Conservation (phyloP, 352 stramenopile species). For the Phytopythium aichiense region DNA sequence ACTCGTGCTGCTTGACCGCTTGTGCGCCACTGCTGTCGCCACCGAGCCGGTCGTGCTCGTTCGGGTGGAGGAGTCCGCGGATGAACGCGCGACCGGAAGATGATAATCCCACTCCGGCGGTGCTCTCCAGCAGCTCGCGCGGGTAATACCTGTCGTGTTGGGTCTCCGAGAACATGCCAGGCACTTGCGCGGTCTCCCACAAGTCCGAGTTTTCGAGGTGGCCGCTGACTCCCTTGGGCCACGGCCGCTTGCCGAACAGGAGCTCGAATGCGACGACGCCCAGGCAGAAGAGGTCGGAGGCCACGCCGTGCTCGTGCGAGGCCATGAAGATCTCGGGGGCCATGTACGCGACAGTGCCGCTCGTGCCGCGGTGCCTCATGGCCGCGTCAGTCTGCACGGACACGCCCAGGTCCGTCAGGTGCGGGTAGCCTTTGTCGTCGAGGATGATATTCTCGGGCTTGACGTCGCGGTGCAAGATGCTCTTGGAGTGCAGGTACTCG, state of each 20-base stretch:
- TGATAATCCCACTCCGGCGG: constrained; percentile 19
- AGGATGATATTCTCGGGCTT: constrained; percentile 87
- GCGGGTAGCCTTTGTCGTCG: constrained; percentile 68
- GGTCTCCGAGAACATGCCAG: constrained; percentile 16
- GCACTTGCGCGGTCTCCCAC: constrained; percentile 2
- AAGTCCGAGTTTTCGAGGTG: constrained; percentile 25
- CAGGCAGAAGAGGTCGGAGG: constrained; percentile 63
- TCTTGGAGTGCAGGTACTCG: constrained; percentile 57
- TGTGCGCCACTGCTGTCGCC: constrained; percentile 13
- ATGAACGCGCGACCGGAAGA: constrained; percentile 37
- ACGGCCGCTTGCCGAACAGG: constrained; percentile 41
- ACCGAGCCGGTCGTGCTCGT: constrained; percentile 40
- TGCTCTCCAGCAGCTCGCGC: constrained; percentile 32
- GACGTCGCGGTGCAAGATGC: constrained; percentile 77
- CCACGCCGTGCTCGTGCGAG: constrained; percentile 45
- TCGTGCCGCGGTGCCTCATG: constrained; percentile 46
- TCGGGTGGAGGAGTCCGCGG: constrained; percentile 42
- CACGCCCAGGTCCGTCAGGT: constrained; percentile 71
- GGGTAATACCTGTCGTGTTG: constrained; percentile 46
- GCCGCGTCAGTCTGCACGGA: constrained; percentile 41
- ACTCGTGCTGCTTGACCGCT: constrained; percentile 54
- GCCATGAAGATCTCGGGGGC: constrained; percentile 62
- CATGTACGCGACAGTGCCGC: constrained; percentile 68
- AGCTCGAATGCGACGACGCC: constrained; percentile 58
- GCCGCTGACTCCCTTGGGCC: constrained; percentile 23